Evolutionary conservation across 129 eudicot genomes (phyloP), one percentile per base, ranked within the genome.

Genomic region (Rutidosis leptorrhynchoides): DNA sequence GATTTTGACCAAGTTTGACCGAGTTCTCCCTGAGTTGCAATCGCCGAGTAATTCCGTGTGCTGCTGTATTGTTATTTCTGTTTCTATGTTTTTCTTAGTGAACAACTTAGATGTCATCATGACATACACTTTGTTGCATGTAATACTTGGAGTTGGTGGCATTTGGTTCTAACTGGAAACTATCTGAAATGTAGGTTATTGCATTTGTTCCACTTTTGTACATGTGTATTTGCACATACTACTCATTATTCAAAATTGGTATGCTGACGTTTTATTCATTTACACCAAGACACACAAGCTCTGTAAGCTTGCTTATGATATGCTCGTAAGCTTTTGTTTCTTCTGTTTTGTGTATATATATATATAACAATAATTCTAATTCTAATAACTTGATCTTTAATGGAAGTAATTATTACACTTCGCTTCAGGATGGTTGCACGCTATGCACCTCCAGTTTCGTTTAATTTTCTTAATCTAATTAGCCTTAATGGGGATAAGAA

Each of bases 191-290:
- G 69, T 71, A 91, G 98, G 96, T 83, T 73, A 67, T 88, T 68
- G 89, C 98, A 56, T 92, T 92, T 85, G 80, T 88, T 58, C 98
- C 98, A 61, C 87, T 88, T 62, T 81, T 92, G 82, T 92, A 83
- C 81, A 92, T 92, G 98, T 88, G 98, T 77, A 74, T 88, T 43
- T 88, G 98, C 81, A 85, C 96, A 57, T 92, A 88, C 83, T 92
- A 85, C 79, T 92, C 98, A 14, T 72, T 92, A 63, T 85, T 92
- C 82, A 82, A 92, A 83, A 74, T 88, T 60, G 98, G 98, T 71
- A 92, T 81, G 96, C 80, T 87, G 65, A 85, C 84, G 79, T 88
- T 92, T 30, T 92, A 92, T 62, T 92, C 98, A 58, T 80, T 92
- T 60, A 92, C 96, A 55, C 96, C 98, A 49, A 81, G 91, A 65